Base-by-base conservation (phyloP, 2,329 filamentous ascomycete genomes). In the Fusarium sp. region DNA sequence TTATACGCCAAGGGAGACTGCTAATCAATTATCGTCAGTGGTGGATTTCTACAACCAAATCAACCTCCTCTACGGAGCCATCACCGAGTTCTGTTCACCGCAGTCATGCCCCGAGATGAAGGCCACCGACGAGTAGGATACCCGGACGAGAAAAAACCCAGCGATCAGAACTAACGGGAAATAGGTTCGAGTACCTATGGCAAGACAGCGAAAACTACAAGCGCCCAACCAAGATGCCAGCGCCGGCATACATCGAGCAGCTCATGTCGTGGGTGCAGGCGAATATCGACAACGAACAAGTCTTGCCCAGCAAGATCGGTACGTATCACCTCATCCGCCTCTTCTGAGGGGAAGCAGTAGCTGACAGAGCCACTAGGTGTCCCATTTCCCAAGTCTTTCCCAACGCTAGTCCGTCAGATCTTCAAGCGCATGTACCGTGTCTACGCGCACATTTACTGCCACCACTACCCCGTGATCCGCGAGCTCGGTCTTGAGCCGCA, bases 41-140 rank as follows among this genome's bases (percentile, higher is more conserved):
- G 95, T 99, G 81, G 95, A 99, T 79, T 99, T 99, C 79, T 99
- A 99, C 87, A 99, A 99, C 82, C 95, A 99, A 79, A 96, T 99
- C 83, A 99, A 99, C 80, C 86, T 99, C 32, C 89, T 99, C 58
- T 99, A 99, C 77, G 96, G 96, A 58, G 95, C 95, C 67, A 99
- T 99, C 75, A 99, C 95, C 58, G 95, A 99, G 76, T 99, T 99
- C 79, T 99, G 95, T 83, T 98, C 95, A 25, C 94, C 95, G 29
- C 91, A 95, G 75, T 93, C 93, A 65, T 99, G 95, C 77, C 95
- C 95, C 1, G 95, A 98, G 80, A 99, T 99, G 95, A 99, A 99
- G 79, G 95, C 95, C n/a, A 99, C 95, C 9, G 96, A 99, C 80
- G 95, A 99, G 90, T 95, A 84, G 65, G 87, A 31, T 19, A 22